Conservation (phyloP, 495 filamentous ascomycete genomes). For the Copromyces sp. region DNA sequence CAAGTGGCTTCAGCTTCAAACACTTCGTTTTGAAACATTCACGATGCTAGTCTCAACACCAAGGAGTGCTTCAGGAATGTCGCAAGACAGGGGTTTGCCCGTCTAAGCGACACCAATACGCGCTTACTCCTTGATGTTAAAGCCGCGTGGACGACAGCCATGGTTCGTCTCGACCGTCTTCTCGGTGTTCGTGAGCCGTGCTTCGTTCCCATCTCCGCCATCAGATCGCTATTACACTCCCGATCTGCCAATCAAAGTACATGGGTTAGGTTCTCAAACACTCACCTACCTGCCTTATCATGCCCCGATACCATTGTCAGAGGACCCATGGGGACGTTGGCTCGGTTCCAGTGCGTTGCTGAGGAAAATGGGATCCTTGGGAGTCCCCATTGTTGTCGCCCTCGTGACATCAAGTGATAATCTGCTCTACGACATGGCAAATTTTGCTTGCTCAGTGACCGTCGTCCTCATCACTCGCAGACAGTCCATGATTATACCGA, state of each 20-base stretch:
- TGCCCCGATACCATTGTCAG: background rate
- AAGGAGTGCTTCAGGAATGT: constrained; percentile 34
- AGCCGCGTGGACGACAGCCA: background rate
- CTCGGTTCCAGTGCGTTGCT: background rate
- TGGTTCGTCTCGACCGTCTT: background rate
- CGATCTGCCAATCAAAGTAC: background rate
- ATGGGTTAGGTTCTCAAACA: background rate
- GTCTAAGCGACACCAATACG: constrained; percentile 2
- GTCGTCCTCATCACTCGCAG: background rate
- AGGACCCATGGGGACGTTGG: background rate
- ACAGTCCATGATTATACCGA: constrained; percentile 31
- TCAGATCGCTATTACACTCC: background rate
- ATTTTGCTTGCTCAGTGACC: background rate
- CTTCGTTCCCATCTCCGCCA: background rate
- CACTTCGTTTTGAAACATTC: background rate
- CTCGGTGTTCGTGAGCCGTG: background rate
- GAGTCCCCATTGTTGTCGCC: background rate
- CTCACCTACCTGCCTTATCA: background rate
- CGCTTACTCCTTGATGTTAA: background rate
- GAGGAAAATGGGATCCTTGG: background rate
- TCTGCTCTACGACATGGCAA: background rate
- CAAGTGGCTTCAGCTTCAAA: background rate
- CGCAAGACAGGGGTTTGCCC: constrained; percentile 35
- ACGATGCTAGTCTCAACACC: background rate
- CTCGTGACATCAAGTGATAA: background rate